Conservation (phyloP, 2,329 filamentous ascomycete genomes). For the Diaporthe helianthi region DNA sequence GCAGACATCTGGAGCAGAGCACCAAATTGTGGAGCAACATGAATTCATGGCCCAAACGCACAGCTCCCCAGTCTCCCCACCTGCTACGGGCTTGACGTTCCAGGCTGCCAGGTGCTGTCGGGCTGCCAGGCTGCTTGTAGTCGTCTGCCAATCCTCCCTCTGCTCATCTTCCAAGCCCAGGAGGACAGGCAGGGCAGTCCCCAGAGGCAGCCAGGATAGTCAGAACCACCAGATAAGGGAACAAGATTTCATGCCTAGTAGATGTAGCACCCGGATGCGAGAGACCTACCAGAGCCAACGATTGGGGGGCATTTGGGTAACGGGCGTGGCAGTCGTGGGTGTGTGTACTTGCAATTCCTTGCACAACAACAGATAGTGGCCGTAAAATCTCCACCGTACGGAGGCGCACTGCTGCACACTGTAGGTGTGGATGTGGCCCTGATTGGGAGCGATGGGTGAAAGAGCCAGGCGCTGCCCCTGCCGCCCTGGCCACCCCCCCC, state of each 20-base stretch:
- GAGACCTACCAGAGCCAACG: neutral
- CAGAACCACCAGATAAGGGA: neutral
- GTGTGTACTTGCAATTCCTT: neutral
- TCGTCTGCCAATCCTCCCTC: neutral
- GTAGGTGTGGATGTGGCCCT: constrained; percentile 20
- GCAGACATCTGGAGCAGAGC: neutral
- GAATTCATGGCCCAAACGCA: constrained; percentile 13
- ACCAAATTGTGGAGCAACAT: neutral
- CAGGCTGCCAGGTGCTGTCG: constrained; percentile 16
- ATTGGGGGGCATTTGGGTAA: neutral
- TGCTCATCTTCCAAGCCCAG: constrained; percentile 12
- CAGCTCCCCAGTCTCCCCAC: constrained; percentile 28
- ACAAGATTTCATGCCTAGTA: neutral
- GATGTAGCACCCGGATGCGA: neutral
- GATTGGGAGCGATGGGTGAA: constrained; percentile 6
- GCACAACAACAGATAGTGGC: neutral
- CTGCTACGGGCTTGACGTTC: constrained; percentile 2
- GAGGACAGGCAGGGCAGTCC: neutral
- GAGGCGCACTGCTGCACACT: neutral
- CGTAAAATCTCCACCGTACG: neutral
- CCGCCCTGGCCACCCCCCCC: constrained; percentile 17
- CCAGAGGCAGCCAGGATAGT: neutral
- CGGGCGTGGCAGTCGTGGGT: neutral
- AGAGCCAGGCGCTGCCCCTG: constrained; percentile 15
- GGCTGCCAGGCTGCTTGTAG: constrained; percentile 3